These are phyloP conservation scores for Sclerotinia spermophila DNA, from an alignment of 2,329 filamentous ascomycete species.

Conservation along the genomic window DNA sequence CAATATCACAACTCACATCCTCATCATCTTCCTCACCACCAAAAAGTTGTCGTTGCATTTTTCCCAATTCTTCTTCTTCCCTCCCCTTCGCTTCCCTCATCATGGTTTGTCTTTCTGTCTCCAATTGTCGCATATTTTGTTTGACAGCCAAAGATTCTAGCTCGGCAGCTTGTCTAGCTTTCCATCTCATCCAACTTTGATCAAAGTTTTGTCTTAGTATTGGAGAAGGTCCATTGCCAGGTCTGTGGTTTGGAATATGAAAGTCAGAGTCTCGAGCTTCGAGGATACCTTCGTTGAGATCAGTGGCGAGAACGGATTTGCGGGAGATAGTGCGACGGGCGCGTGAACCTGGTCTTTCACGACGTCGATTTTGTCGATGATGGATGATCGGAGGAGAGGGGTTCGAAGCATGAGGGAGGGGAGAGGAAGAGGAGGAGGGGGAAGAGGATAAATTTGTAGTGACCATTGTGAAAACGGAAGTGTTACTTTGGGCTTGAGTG, in stretches of 20 bases:
- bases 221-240: constrained; percentile 27
- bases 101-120: constrained; percentile 6
- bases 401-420: background rate
- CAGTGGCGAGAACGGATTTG: constrained; percentile 28
- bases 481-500: background rate
- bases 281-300: constrained; percentile 30
- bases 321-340: constrained; percentile 33
- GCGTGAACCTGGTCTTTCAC: constrained; percentile 35
- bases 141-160: background rate
- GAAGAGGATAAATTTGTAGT: background rate
- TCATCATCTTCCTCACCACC: constrained; percentile 34
- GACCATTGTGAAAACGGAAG: background rate
- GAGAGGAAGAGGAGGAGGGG: background rate
- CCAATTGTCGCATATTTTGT: background rate
- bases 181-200: constrained; percentile 36
- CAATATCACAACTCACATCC: constrained; percentile 30
- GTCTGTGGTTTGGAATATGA: constrained; percentile 24
- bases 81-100: constrained; percentile 24
- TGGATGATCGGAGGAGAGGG: constrained; percentile 18
- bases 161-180: constrained; percentile 31
- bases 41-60: constrained; percentile 31
- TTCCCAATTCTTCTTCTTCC: constrained; percentile 28
- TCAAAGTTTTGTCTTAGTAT: constrained; percentile 35
- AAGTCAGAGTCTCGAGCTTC: constrained; percentile 31
- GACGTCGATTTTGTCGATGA: constrained; percentile 34